Evolutionary conservation across 1,284 basidiomycete species (phyloP), one percentile per base, ranked within the genome.

Genomic region (Austroboletus olivaceoglutinosus): DNA sequence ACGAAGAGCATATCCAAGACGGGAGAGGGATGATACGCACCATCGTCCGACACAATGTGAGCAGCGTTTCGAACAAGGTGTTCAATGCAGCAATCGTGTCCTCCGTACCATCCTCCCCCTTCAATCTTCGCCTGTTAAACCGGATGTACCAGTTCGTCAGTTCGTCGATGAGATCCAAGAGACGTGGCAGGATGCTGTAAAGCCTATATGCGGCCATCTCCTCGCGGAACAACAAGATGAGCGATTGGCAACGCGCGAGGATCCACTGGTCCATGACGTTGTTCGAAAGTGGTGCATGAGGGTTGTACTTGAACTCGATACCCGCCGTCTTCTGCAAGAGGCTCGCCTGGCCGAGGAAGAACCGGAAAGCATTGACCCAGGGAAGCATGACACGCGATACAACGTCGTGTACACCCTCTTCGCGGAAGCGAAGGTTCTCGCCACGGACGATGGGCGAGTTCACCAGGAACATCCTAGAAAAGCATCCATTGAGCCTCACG

Each of bases 211-310:
- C 91, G 19, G 87, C 88, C 97, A 99, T 99, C 76, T 99, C 96
- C 64, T 89, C 80, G 55, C 85, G 81, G 55, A 99, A 95, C 53
- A 95, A 80, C 66, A 86, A 82, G 75, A 99, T 98, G 63, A 99
- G 81, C 16, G 91, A 93, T 73, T 99, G 97, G 71, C 97, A 99
- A 12, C 94, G 82, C 12, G 97, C 97, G 43, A 99, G 82, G 64
- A 99, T 91, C 97, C 97, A 99, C 47, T 91, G 83, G 68, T 99
- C 97, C 93, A 99, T 98, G 61, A 99, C 93, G 66, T 99, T 99
- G 60, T 76, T 80, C 29, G 91, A 91, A 27, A 89, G 76, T n/a
- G 86, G 80, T 3, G 91, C 91, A 60, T 94, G 85, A 15, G 90
- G 81, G 65, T 97, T 84, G 73, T 98, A 98, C 56, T 80, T 76